Evolutionary conservation across 2,329 filamentous ascomycete species (phyloP), one percentile per base, ranked within the genome.

Genomic region (Tolypocladium amazonense): DNA sequence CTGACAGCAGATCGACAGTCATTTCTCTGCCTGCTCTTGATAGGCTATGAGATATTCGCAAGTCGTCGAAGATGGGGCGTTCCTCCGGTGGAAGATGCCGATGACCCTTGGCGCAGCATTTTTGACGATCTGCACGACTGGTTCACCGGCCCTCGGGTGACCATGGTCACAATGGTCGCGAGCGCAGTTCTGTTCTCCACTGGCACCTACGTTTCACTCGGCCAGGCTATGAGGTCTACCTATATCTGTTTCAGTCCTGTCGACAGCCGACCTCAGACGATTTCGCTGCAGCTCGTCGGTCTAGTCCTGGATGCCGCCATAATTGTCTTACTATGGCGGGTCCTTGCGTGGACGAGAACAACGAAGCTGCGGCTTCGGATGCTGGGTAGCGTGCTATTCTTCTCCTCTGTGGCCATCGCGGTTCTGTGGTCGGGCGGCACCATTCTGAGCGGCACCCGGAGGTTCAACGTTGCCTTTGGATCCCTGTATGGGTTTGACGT

Each of bases 271-370:
- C 65, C 68, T 5, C 67, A 67, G 23, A 69, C 77, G 1, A 62
- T 78, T 0, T 62, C 71, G n/a, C 64, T 78, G 8, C 81, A 83
- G 62, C 62, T 75, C 56, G 23, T 74, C 1, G 78, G 79, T 0
- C 66, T 83, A 23, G 60, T 75, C 27, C 69, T 81, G 6, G 81
- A 84, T 63, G 74, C 76, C 8, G 59, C 69, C 45, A 77, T 82
- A 57, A 65, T 79, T 25, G 66, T 81, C n/a, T 67, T 81, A 12
- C 61, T 75, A 2, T 84, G 81, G 81, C 76, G 80, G 41, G 71
- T 81, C 4, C 67, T 84, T 6, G 75, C 76, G 15, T 82, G 81
- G 79, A 72, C 77, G 0, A 74, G 77, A 47, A 81, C 78, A 0
- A 76, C 77, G 7, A 79, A 75, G 62, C 68, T 70, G 38, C 76